Base-by-base conservation (phyloP, 306 rosid genomes). In the Senna tora region DNA sequence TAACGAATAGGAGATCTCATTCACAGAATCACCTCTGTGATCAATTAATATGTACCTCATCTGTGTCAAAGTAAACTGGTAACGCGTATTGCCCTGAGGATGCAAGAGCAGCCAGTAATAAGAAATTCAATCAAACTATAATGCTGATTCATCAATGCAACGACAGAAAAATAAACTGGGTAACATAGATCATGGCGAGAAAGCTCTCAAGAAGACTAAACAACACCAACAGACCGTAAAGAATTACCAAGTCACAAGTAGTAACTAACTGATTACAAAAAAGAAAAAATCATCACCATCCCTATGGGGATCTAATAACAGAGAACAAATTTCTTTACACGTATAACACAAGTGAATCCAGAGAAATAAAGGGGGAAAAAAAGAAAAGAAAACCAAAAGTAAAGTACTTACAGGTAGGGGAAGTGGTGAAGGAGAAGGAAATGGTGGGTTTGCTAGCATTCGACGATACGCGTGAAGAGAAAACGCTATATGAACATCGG, bases 21-120 rank as follows among this genome's bases (percentile, higher is more conserved):
- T 50, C 64, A 73, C 76, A 75, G 52, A 51, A 67, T 45, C 74
- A 63, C 79, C 75, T 81, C 78, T 60, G 60, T 73, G 60, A 80
- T 60, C n/a, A 52, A 47, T 66, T 45, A 65, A 71, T 74, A 47
- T 56, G 65, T 45, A 72, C 51, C 58, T 45, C 75, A 49, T 60
- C 79, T 42, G n/a, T 61, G 52, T 59, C 77, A 64, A 67, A 55
- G 46, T 20, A 52, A 69, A 21, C 54, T 46, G 9, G n/a, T 64
- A 68, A 68, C 78, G 61, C 20, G 33, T 49, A 71, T 61, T 67
- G 72, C 77, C 80, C 79, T 77, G 64, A 45, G 7, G 68, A 72
- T 67, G 28, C 82, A 77, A 71, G 22, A 49, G 49, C 15, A 43
- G 45, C 50, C 33, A 13, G 54, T 50, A 54, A 32, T 36, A 30